Percentiles rank a stretch among this genome's conserved stretches.
Conservation (phyloP, 192 early-diverging fungal genomes). For the Coemansia javaensis region DNA sequence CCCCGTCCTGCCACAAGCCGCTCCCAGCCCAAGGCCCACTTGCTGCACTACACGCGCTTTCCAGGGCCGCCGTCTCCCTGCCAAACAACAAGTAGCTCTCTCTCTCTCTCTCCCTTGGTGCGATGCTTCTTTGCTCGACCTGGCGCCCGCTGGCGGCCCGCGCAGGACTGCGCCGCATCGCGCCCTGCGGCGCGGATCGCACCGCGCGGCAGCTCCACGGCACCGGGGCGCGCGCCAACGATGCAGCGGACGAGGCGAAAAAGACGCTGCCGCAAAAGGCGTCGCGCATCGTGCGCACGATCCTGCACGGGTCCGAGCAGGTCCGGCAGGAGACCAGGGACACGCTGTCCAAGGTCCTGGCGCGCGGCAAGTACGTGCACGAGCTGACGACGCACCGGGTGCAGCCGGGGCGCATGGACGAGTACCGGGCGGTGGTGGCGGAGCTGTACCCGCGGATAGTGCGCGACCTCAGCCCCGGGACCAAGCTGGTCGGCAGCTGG, state of each 20-base stretch:
- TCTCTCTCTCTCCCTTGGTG: too few relatives aligned
- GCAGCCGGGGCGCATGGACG: constrained; percentile 78
- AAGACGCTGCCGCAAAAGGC: constrained; percentile 51
- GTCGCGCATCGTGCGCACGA: constrained; percentile 59
- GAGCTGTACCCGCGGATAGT: constrained; percentile 73
- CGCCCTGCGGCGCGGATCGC: too few relatives aligned
- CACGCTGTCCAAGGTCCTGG: constrained; percentile 74
- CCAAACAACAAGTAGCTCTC: too few relatives aligned
- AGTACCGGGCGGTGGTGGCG: constrained; percentile 77
- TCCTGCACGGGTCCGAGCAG: constrained; percentile 67
- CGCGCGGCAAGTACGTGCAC: constrained; percentile 85
- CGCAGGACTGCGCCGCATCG: too few relatives aligned
- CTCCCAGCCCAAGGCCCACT: too few relatives aligned
- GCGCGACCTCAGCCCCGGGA: constrained; percentile 65
- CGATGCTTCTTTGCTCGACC: too few relatives aligned
- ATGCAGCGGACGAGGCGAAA: constrained; percentile 6
- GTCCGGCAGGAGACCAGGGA: constrained; percentile 55
- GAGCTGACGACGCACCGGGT: constrained; percentile 80
- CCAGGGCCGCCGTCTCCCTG: too few relatives aligned
- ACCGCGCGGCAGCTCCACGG: neutral
- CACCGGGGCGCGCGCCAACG: constrained; percentile 1
- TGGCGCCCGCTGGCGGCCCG: too few relatives aligned
- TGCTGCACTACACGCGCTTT: too few relatives aligned
- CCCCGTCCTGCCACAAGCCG: too few relatives aligned
- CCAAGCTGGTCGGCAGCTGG: constrained; percentile 88